Evolutionary conservation across 2,329 filamentous ascomycete species (phyloP).

Genomic region (Fusarium nisikadoi): DNA sequence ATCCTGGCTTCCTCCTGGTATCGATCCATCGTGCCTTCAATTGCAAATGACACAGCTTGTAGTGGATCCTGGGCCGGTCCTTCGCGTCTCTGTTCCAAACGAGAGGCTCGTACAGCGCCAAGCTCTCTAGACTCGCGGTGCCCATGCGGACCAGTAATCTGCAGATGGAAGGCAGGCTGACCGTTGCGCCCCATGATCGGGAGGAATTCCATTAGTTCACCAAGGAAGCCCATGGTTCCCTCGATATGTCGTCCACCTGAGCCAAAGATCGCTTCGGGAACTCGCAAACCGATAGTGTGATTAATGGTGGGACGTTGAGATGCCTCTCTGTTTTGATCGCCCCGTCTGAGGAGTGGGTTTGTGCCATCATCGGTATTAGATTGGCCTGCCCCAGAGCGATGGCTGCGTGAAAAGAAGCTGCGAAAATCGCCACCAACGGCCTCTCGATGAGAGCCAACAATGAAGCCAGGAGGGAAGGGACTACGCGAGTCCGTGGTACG

Average conservation of each 20-base stretch:
- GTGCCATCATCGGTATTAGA: constrained; percentile 79
- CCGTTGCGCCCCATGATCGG: constrained; percentile 59
- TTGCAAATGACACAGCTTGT: constrained; percentile 80
- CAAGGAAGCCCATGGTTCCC: constrained; percentile 65
- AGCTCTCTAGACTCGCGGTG: constrained; percentile 64
- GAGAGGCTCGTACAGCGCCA: constrained; percentile 52
- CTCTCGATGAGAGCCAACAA: constrained; percentile 66
- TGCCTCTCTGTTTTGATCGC: constrained; percentile 56
- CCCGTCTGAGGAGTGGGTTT: constrained; percentile 85
- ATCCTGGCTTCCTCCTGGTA: constrained; percentile 93
- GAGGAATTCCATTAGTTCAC: constrained; percentile 66
- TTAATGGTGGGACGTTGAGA: constrained; percentile 61
- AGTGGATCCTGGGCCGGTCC: constrained; percentile 67
- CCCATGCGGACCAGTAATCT: constrained; percentile 62
- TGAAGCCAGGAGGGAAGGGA: constrained; percentile 67
- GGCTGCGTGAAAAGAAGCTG: constrained; percentile 61
- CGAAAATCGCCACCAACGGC: constrained; percentile 61
- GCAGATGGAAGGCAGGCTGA: constrained; percentile 68
- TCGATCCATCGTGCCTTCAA: constrained; percentile 76
- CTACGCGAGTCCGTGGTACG: constrained; percentile 59
- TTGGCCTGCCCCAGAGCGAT: constrained; percentile 64
- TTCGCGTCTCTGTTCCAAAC: constrained; percentile 62
- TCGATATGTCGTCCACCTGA: constrained; percentile 53
- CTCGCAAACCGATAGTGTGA: constrained; percentile 65
- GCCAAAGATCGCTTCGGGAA: constrained; percentile 59